phyloP scores from a whole-genome alignment of 164 flowering plant genomes.

The Cinnamomum chago region DNA sequence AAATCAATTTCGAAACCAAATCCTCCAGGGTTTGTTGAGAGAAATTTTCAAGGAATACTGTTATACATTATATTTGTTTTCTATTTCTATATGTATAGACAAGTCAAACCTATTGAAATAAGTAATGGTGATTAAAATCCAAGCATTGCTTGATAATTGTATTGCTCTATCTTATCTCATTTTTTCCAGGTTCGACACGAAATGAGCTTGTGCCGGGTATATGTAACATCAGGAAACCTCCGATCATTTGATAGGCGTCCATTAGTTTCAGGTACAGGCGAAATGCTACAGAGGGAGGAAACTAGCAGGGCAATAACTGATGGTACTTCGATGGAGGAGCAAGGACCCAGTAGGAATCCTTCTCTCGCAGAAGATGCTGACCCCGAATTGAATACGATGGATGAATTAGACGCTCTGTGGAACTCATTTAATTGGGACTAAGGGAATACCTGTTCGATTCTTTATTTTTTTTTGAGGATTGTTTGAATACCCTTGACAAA shows the following conservation, averaged over 20 bases:
- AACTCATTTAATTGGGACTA: conserved; percentile 13
- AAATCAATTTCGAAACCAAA: no score
- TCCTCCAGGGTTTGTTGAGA: no score
- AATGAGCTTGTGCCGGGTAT: conserved; percentile 60
- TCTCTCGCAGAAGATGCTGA: not conserved
- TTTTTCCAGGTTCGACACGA: conserved; percentile 50
- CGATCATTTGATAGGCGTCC: conserved; percentile 78
- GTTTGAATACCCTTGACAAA: no score
- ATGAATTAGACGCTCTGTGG: conserved; percentile 17
- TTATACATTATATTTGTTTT: no score
- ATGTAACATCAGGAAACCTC: conserved; percentile 47
- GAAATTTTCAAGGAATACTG: no score
- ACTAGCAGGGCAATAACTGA: not conserved
- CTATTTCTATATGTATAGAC: no score
- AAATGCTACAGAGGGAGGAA: no score
- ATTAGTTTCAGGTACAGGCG: not conserved
- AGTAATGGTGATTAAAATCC: not conserved
- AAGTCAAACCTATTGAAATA: no score
- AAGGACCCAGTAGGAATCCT: conserved; percentile 10
- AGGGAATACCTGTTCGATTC: no score
- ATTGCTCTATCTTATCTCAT: not conserved
- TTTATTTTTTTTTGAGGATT: no score
- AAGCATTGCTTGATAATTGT: not conserved
- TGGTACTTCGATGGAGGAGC: conserved; percentile 10
- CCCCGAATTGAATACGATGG: conserved; percentile 15